Evolutionary conservation across 495 filamentous ascomycete species (phyloP), one percentile per base, ranked within the genome.

Genomic region (Podospora pseudopauciseta): DNA sequence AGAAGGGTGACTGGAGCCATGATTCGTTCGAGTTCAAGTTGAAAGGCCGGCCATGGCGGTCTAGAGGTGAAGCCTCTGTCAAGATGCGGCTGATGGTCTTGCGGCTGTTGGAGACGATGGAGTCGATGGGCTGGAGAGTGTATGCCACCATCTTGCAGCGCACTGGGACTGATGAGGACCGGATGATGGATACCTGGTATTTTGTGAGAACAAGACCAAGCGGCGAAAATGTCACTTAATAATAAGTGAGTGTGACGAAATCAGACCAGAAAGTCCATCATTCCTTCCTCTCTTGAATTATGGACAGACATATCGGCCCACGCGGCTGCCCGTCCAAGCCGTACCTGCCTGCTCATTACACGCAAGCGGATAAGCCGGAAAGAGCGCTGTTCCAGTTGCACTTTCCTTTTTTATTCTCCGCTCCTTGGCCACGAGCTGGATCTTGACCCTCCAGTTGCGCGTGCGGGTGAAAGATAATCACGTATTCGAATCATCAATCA

Each of bases 141-240:
- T 64, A 69, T 27, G 56, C 63, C 2, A 60, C 65, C 3, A n/a
- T 71, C 5, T 60, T 68, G 23, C 67, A 68, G 30, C 71, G 71
- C 20, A 72, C 70, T 15, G 66, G 65, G 44, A 62, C 20, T 1
- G 71, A 75, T 19, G 65, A 70, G n/a, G 39, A 60, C 16, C 64
- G 69, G 56, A 72, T 73, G 34, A 5, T 66, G 34, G 70, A 68
- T 56, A 71, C 68, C 13, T 69, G 66, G 70, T 71, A 72, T 32
- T 74, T 72, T 58, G 63, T 67, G 5, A 61, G 68, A 56, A 44
- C 64, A n/a, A 62, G 13, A 20, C 30, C 39, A 11, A 13, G 39
- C 9, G 39, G 39, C 13, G 9, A 16, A 13, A 11, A 49, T 13
- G 39, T 49, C 15, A 49, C 15, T 11, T 49, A 3, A 13, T 49